These are phyloP conservation scores for Panicum hallii DNA, from an alignment of 202 grass and related monocot species.

Conservation along the genomic window DNA sequence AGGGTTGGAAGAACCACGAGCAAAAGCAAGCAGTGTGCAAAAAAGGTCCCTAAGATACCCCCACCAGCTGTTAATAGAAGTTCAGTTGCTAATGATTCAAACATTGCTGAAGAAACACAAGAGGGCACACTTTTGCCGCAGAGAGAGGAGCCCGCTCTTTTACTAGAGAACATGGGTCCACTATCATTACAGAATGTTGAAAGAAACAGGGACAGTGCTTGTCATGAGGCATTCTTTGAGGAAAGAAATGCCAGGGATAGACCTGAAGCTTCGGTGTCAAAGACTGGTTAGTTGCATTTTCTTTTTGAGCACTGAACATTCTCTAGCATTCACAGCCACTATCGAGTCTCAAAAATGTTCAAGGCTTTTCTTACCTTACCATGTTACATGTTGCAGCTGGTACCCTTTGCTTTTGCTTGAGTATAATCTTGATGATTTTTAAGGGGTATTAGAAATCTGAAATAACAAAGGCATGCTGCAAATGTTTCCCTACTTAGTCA, in stretches of 20 bases:
- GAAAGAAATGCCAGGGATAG: slow-evolving; percentile 51
- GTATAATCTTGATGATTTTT: slow-evolving; percentile 15
- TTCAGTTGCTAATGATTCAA: slow-evolving; percentile 46
- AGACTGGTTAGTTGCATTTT: slow-evolving; percentile 55
- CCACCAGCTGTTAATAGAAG: slow-evolving; percentile 36
- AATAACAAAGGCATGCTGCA: slow-evolving; percentile 26
- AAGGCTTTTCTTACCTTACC: slow-evolving; percentile 14
- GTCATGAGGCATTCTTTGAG: slow-evolving; percentile 50
- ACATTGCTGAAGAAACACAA: slow-evolving; percentile 51
- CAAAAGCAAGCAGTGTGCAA: slow-evolving; percentile 58
- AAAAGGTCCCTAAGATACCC: slow-evolving; percentile 51
- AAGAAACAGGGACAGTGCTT: slow-evolving; percentile 56
- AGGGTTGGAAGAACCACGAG: slow-evolving; percentile 30
- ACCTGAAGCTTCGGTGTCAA: slow-evolving; percentile 51
- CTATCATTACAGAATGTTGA: slow-evolving; percentile 49
- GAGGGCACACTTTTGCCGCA: slow-evolving; percentile 14
- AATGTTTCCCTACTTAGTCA: slow-evolving; percentile 17
- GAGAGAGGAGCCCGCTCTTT: slow-evolving; percentile 45
- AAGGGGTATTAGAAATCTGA: background rate
- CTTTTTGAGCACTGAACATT: slow-evolving; percentile 32
- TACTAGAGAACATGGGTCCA: slow-evolving; percentile 27
- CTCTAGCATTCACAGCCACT: background rate
- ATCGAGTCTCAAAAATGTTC: background rate
- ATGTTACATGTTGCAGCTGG: background rate
- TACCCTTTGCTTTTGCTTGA: background rate